Evolutionary conservation across 192 early-diverging fungal genomes (phyloP), one percentile per base, ranked within the genome.

Genomic region (Allomyces macrogynus): DNA sequence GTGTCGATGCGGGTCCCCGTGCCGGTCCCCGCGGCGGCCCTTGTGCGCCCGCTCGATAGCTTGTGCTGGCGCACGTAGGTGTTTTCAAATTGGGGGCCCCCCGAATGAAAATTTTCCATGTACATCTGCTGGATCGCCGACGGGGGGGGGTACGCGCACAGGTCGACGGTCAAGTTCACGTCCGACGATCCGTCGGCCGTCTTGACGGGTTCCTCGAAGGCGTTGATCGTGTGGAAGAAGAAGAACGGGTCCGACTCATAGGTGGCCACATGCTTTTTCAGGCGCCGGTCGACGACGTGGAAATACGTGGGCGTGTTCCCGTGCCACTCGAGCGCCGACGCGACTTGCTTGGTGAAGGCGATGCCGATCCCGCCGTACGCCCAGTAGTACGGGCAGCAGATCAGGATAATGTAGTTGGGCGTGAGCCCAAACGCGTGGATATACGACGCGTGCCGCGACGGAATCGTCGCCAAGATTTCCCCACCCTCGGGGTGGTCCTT

Each of bases 341-440:
- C 68, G n/a, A 89, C 72, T 24, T 78, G 85, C 65, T 84, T 81
- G 43, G 78, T 74, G 86, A 86, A 89, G 24, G 82, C 75, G 67
- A 82, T 86, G 61, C 79, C 78, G 49, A 82, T 67, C 62, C 86
- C 84, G 32, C 79, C 78, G n/a, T 81, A 71, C 20, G 82, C 74
- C 20, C 76, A 74, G 14, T 76, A 71, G 62, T 87, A 75, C 20
- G 90, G 87, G 63, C 76, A 85, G 7, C 83, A 69, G 24, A 83
- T 85, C 49, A 89, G 72, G 25, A 92, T 72, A 10, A 92, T 77
- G 67, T 88, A 89, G 40, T 81, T 75, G 10, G 75, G 79, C 0
- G 90, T 92, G 24, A 87, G 71, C 0, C 83, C 76, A 74, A 92
- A 90, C 43, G 84, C 86, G 70, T 89, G 87, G 32, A 89, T 76